Evolutionary conservation across 2,329 filamentous ascomycete species (phyloP).

Genomic region (Scedosporium apiospermum): DNA sequence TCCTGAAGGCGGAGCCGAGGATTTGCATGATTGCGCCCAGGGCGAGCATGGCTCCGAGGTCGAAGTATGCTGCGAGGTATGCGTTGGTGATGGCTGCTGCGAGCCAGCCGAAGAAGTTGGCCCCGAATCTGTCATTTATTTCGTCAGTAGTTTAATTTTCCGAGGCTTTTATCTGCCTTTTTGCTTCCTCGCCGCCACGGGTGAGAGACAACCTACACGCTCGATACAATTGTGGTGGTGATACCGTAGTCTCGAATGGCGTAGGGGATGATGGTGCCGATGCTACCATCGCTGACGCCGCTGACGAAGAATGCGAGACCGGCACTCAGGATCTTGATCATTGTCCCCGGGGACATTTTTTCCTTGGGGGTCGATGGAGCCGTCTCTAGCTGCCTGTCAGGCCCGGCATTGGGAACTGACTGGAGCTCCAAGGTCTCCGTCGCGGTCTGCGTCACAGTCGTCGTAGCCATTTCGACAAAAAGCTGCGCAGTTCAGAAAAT

Average conservation of each 20-base stretch:
- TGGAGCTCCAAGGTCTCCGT: background rate
- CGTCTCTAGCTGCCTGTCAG: background rate
- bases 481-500: background rate
- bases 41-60: conserved; percentile 45
- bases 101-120: conserved; percentile 52
- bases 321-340: conserved; percentile 42
- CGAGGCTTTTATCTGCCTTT: background rate
- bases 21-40: conserved; percentile 48
- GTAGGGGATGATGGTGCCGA: conserved; percentile 55
- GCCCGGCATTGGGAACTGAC: background rate
- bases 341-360: conserved; percentile 13
- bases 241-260: conserved; percentile 47
- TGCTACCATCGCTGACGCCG: conserved; percentile 54
- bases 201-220: conserved; percentile 29
- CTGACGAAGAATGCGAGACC: conserved; percentile 57
- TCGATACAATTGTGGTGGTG: conserved; percentile 38
- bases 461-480: background rate
- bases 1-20: conserved; percentile 41
- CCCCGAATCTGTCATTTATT: conserved; percentile 34
- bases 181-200: background rate
- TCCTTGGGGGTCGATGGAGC: background rate
- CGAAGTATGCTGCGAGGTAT: conserved; percentile 39
- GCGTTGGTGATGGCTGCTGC: conserved; percentile 47
- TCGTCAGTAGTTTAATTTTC: background rate
- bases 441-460: background rate